Evolutionary conservation across 352 stramenopile species (phyloP).

Genomic region (Globisporangium spiculum): DNA sequence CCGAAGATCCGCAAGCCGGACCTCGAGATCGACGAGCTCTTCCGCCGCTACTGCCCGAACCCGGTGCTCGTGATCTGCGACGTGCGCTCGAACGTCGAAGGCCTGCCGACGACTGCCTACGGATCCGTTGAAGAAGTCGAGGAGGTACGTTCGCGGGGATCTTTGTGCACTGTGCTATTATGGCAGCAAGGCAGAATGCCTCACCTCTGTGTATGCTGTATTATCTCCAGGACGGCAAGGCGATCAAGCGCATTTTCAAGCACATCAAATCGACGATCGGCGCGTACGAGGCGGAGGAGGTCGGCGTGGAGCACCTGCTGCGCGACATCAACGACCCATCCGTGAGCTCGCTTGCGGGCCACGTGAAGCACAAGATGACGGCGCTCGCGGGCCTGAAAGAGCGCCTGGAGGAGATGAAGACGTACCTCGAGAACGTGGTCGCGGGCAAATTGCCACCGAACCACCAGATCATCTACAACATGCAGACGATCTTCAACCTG

Average conservation of each 20-base stretch:
- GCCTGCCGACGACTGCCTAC: conserved; percentile 98
- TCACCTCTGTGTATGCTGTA: not conserved
- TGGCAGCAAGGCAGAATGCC: not conserved
- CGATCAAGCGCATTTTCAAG: conserved; percentile 97
- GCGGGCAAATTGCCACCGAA: conserved; percentile 69
- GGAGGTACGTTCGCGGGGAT: conserved; percentile 26
- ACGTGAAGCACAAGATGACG: conserved; percentile 98
- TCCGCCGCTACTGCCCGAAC: conserved; percentile 92
- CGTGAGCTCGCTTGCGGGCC: conserved; percentile 95
- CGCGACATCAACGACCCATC: conserved; percentile 99
- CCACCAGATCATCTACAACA: conserved; percentile 98
- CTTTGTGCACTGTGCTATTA: not conserved
- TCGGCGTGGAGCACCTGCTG: conserved; percentile 98
- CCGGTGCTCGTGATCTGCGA: conserved; percentile 99
- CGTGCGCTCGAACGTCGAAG: conserved; percentile 93
- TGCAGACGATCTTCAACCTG: conserved; percentile 99
- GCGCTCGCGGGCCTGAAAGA: conserved; percentile 93
- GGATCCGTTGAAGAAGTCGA: conserved; percentile 97
- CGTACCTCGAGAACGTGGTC: conserved; percentile 95
- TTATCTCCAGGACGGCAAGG: conserved; percentile 76
- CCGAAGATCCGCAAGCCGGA: conserved; percentile 96
- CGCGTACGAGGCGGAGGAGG: conserved; percentile 94
- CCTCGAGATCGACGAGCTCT: conserved; percentile 94
- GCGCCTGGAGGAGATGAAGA: conserved; percentile 97
- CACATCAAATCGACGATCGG: conserved; percentile 96